Base-by-base conservation (phyloP, 768 basidiomycete genomes). In the Phallus indusiatus region DNA sequence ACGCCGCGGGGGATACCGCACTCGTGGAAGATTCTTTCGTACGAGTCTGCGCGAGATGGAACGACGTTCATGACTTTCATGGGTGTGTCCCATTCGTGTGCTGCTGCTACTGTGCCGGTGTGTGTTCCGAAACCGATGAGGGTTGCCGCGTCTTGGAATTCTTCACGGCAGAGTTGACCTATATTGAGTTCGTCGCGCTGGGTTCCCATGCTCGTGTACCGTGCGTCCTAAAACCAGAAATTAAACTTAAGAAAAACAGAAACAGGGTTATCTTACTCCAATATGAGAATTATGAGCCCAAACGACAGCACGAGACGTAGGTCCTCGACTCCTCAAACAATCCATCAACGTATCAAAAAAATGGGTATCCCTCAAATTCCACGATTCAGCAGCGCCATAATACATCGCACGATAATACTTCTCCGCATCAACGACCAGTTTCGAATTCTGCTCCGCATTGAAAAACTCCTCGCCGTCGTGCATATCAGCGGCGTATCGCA, bases 201-300 rank as follows among this genome's bases (percentile, higher is more conserved):
- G 22, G 61, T 55, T 5, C 68, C 68, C 67, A 70, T 70, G 49
- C 67, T 64, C 0, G 68, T 70, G 14, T 63, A 66, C 20, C 69
- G 54, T 14, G 68, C 68, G 24, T 70, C 69, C 50, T 51, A 20
- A 28, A 28, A 7, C 2, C 2, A 28, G 28, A 28, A 51, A 20
- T n/a, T n/a, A n/a, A n/a, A n/a, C n/a, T n/a, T n/a, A 12, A 42
- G 4, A 42, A 42, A n/a, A 51, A 16, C 50, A 51, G 12, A 51
- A 12, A 51, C 4, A 22, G 20, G 10, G 4, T 6, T 2, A 34
- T 16, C 28, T 18, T 4, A 51, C 50, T 24, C 69, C 68, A 22
- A 68, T 63, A 54, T 70, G 69, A 9, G 68, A 69, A 60, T 67
- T 70, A 55, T 70, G 69, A 11, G 68, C 69, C 69, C 67, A 70